Evolutionary conservation across 495 filamentous ascomycete genomes (phyloP), one percentile per base, ranked within the genome.

Genomic region (Daldinia bambusicola): DNA sequence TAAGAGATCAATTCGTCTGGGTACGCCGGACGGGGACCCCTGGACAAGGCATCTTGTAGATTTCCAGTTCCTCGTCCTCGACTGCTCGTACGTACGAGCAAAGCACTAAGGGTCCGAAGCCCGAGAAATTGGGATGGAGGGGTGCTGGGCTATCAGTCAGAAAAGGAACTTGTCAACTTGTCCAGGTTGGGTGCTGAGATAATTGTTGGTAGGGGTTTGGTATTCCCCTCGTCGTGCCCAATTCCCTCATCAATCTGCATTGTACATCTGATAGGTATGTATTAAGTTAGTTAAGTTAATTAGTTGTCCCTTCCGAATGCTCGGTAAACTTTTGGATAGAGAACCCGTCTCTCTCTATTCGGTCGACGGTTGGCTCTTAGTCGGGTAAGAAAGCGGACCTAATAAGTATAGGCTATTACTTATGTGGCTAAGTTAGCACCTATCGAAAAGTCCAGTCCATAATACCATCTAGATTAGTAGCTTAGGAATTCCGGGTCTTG

Each of bases 361-460:
- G 70, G 70, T 57, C 66, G 56, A 69, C 66, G 31, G 66, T 69
- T 66, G 34, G 52, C 12, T 32, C 31, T 63, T 69, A 65, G 61
- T 66, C 55, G 61, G 58, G 59, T 36, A 60, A 41, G 36, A 16
- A 38, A 45, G 51, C 65, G 60, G 55, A 52, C 16, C 60, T 37
- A 38, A 63, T 37, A 38, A 63, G 18, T 43, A 45, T 60, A 59
- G 55, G 69, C 61, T 63, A 67, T 68, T 57, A 55, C 64, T 30
- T 36, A 63, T 64, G 34, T 55, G 43, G 60, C 38, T 67, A 72
- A 66, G 51, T 62, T 57, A 60, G 30, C 38, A 63, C 34, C 45
- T 52, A 55, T 51, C 51, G 18, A 66, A 40, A 48, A 48, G 43
- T 48, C 43, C 16, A 67, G 50, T 58, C 50, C 50, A 53, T 53